These are phyloP conservation scores for Helotiales sp. DNA, from an alignment of 2,329 filamentous ascomycete species.

Conservation along the genomic window DNA sequence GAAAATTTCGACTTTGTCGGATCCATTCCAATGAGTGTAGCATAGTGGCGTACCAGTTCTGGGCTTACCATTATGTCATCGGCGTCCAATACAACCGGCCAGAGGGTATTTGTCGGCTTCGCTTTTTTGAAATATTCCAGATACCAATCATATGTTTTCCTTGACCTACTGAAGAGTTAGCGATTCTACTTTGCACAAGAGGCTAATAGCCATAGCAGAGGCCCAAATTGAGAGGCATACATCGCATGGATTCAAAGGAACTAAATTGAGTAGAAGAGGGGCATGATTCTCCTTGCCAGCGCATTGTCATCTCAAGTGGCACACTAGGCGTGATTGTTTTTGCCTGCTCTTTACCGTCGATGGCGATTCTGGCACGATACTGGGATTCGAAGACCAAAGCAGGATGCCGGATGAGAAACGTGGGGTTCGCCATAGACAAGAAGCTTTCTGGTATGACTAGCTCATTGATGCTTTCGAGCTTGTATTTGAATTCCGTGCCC, in stretches of 20 bases:
- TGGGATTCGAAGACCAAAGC: neutral
- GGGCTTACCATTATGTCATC: conserved; percentile 3
- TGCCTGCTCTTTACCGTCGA: neutral
- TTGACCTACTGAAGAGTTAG: too few species aligned
- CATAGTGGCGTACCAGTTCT: neutral
- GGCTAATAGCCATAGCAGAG: too few species aligned
- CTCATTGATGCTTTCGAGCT: neutral
- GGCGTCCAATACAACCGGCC: conserved; percentile 1
- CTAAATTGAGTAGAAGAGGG: too few species aligned
- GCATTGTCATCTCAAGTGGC: neutral
- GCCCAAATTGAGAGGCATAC: too few species aligned
- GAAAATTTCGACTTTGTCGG: neutral
- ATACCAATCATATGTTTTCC: conserved; percentile 2
- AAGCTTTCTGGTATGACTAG: neutral
- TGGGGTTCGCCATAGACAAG: neutral
- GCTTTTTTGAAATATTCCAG: neutral
- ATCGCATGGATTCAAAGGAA: too few species aligned
- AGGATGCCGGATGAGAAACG: conserved; percentile 1
- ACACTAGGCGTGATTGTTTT: neutral
- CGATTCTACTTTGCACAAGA: too few species aligned
- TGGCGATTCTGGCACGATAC: neutral
- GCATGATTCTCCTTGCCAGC: too few species aligned
- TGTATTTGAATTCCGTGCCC: neutral
- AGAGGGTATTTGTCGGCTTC: neutral
- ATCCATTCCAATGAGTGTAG: neutral